Conservation (phyloP, 1,284 basidiomycete species). For the Apiotrichum sp. region DNA sequence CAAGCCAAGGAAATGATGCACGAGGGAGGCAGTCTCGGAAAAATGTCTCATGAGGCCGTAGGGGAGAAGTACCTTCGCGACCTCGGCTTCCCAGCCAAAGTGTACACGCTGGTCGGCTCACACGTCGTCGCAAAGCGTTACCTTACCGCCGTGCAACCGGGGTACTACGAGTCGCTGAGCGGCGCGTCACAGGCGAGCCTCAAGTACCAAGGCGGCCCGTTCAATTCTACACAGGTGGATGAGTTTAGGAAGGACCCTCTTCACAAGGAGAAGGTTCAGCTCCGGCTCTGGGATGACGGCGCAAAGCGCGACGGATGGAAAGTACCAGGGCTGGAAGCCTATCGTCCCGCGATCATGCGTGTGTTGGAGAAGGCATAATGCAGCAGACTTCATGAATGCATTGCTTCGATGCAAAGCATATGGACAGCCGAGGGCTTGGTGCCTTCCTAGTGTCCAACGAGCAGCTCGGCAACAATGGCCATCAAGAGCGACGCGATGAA, state of each 20-base stretch:
- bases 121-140: constrained; percentile 39
- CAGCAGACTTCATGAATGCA: too few species aligned
- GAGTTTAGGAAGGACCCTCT: constrained; percentile 30
- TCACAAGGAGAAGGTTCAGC: constrained; percentile 25
- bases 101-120: constrained; percentile 30
- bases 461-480: too few species aligned
- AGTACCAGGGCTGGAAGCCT: constrained; percentile 22
- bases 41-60: constrained; percentile 29
- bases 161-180: constrained; percentile 25
- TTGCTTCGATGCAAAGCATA: too few species aligned
- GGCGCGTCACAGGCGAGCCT: constrained; percentile 25
- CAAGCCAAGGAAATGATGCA: constrained; percentile 22
- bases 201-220: constrained; percentile 35
- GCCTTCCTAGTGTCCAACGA: too few species aligned
- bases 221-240: constrained; percentile 20
- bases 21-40: constrained; percentile 23
- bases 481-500: too few species aligned
- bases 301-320: constrained; percentile 27
- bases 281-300: constrained; percentile 35
- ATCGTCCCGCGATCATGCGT: constrained; percentile 7
- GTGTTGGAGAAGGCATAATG: too few species aligned
- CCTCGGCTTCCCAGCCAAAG: constrained; percentile 32
- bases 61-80: constrained; percentile 29
- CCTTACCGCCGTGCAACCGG: constrained; percentile 22
- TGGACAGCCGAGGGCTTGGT: too few species aligned